A percentile compares a stretch with the other conserved stretches of the same genome.
Evolutionary conservation across 345 rosid genomes (phyloP).

Genomic region (Aethionema arabicum): DNA sequence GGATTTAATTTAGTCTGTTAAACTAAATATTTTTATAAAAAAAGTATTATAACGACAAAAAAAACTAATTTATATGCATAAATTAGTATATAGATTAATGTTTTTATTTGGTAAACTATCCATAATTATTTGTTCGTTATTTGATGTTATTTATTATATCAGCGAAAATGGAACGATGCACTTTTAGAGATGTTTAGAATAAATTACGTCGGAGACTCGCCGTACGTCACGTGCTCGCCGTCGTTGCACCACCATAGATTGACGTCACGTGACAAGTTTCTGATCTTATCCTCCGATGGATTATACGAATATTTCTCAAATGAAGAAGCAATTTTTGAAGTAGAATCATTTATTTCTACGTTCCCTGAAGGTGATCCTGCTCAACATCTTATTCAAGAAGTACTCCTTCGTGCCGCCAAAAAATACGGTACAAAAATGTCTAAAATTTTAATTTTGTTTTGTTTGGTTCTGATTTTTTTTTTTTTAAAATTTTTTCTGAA

Average conservation of each 20-base stretch:
- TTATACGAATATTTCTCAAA: constrained; percentile 83
- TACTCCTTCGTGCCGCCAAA: constrained; percentile 83
- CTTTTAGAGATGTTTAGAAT: constrained; percentile 80
- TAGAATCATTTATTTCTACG: constrained; percentile 66
- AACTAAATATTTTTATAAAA: too few species aligned
- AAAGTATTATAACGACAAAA: too few species aligned
- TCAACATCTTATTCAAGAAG: constrained; percentile 80
- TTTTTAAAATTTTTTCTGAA: too few species aligned
- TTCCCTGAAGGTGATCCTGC: constrained; percentile 98
- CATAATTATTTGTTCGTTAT: not conserved
- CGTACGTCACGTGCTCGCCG: constrained; percentile 78
- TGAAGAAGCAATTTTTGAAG: constrained; percentile 74
- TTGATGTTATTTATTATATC: constrained; percentile 7
- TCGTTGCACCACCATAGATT: constrained; percentile 75
- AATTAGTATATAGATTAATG: too few species aligned
- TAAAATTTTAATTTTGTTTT: not conserved
- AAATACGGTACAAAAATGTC: constrained; percentile 60
- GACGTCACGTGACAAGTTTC: constrained; percentile 61
- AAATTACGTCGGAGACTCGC: constrained; percentile 69
- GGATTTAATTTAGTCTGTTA: too few species aligned
- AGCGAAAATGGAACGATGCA: constrained; percentile 92
- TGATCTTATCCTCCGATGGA: constrained; percentile 88
- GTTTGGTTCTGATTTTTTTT: too few species aligned
- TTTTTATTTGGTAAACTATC: not conserved
- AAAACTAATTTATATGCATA: too few species aligned